Evolutionary conservation across 768 basidiomycete species (phyloP), one percentile per base, ranked within the genome.

Genomic region (Leccinum aurantiacum): DNA sequence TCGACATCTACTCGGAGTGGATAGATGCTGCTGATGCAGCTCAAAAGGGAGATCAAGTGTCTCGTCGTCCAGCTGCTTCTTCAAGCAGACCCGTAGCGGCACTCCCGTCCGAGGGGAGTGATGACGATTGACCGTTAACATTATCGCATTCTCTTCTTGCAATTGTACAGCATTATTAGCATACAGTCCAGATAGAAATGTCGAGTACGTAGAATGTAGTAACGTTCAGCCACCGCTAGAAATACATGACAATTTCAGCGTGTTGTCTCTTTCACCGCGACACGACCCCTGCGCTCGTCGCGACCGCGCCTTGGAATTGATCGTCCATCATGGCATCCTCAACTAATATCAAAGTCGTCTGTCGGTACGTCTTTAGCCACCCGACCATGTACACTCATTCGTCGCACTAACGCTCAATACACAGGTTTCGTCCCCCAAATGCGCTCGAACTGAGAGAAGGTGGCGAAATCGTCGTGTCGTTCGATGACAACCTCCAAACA

Each of bases 341-440:
- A 63, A 94, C 87, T 66, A 95, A 95, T 75, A 95, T 96, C 83
- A 96, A 98, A 82, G 97, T 99, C 71, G 93, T 99, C 65, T 98
- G 96, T 84, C 93, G 96, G 96, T 95, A 67, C 67, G 93, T 77
- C 54, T 49, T 47, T 61, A n/a, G 41, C 52, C 60, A 54, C 59
- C 52, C 57, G 35, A 48, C 50, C 58, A 41, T 52, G 38, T 46
- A 25, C 17, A 19, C 35, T 8, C 25, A n/a, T 15, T 44, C 58
- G 33, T 62, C 62, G 15, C 51, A 24, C 58, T 60, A 41, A 69
- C 24, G 1, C 29, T 55, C 60, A 24, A 37, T 22, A 35, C 51
- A 24, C 69, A 95, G 96, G 59, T 99, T 98, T 78, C 94, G 97
- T 63, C 97, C 97, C 6, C 84, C 90, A 63, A 99, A 99, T 77